These are phyloP conservation scores for Colletotrichum endophyticum DNA, from an alignment of 2,329 filamentous ascomycete species.

Conservation along the genomic window DNA sequence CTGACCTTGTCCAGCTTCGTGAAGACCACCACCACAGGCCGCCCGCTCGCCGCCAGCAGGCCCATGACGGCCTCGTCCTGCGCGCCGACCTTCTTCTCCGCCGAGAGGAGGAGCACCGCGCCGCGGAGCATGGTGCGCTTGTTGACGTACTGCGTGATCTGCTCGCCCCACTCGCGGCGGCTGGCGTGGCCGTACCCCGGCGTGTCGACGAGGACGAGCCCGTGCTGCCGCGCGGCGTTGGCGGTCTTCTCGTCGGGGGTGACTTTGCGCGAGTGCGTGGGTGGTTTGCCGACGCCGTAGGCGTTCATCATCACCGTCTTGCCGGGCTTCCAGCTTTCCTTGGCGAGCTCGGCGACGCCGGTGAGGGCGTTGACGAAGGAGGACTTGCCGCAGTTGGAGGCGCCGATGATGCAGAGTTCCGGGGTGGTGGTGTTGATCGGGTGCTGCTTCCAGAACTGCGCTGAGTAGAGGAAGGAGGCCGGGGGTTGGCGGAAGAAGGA, in stretches of 20 bases:
- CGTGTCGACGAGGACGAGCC: constrained; percentile 56
- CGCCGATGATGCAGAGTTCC: constrained; percentile 79
- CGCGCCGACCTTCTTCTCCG: constrained; percentile 54
- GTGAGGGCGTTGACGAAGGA: constrained; percentile 85
- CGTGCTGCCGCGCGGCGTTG: constrained; percentile 38
- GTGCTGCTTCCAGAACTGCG: constrained; percentile 52
- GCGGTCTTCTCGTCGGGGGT: not conserved
- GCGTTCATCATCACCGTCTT: constrained; percentile 61
- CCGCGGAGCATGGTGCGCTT: constrained; percentile 52
- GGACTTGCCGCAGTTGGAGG: constrained; percentile 90
- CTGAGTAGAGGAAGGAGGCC: constrained; percentile 53
- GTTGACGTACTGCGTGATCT: constrained; percentile 56
- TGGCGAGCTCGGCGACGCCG: constrained; percentile 49
- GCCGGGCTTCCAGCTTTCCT: constrained; percentile 55
- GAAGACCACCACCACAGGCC: constrained; percentile 54
- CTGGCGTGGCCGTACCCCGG: constrained; percentile 56
- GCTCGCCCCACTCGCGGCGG: constrained; percentile 54
- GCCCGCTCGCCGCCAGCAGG: constrained; percentile 48
- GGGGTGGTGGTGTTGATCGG: constrained; percentile 56
- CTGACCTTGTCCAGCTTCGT: constrained; percentile 62
- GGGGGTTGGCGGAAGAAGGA: constrained; percentile 10
- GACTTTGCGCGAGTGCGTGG: not conserved
- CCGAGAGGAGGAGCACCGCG: constrained; percentile 58
- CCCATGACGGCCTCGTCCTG: constrained; percentile 53
- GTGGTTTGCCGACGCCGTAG: constrained; percentile 51